Evolutionary conservation across 2,329 filamentous ascomycete species (phyloP).

Genomic region (Alternaria consortialis): DNA sequence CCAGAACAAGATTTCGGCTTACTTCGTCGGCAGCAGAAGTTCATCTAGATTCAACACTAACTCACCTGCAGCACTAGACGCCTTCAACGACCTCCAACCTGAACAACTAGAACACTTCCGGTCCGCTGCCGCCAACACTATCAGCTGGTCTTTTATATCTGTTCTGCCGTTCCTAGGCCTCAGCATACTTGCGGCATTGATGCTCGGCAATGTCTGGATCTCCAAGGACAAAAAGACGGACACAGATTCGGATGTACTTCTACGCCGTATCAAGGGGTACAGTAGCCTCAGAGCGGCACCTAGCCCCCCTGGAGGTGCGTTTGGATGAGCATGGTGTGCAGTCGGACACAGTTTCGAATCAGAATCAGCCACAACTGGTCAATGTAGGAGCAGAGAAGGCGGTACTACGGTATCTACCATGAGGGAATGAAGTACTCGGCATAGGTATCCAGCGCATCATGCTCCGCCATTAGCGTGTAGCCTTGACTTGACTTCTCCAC

Average conservation of each 20-base stretch:
- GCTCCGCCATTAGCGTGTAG: too few relatives aligned
- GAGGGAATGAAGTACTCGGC: too few relatives aligned
- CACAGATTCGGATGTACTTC: not conserved
- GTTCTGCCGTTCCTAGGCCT: conserved; percentile 65
- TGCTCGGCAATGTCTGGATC: conserved; percentile 58
- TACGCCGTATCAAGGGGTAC: not conserved
- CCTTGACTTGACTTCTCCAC: too few relatives aligned
- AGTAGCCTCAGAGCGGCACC: not conserved
- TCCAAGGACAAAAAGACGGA: conserved; percentile 4
- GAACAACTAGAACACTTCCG: conserved; percentile 3
- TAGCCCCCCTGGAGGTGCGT: not conserved
- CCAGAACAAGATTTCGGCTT: too few relatives aligned
- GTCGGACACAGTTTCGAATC: too few relatives aligned
- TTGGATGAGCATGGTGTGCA: not conserved
- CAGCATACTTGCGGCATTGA: conserved; percentile 51
- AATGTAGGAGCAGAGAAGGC: too few relatives aligned
- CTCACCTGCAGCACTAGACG: not conserved
- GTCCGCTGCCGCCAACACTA: conserved; percentile 56
- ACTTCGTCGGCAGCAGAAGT: not conserved
- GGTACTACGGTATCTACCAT: too few relatives aligned
- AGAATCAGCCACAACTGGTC: too few relatives aligned
- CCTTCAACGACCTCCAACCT: not conserved
- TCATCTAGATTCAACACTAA: not conserved
- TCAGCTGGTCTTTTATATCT: conserved; percentile 69
- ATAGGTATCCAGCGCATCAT: too few relatives aligned